A percentile compares a stretch with the other conserved stretches of the same genome.
phyloP scores from a whole-genome alignment of 164 flowering plant species.

The Berberis thunbergii region DNA sequence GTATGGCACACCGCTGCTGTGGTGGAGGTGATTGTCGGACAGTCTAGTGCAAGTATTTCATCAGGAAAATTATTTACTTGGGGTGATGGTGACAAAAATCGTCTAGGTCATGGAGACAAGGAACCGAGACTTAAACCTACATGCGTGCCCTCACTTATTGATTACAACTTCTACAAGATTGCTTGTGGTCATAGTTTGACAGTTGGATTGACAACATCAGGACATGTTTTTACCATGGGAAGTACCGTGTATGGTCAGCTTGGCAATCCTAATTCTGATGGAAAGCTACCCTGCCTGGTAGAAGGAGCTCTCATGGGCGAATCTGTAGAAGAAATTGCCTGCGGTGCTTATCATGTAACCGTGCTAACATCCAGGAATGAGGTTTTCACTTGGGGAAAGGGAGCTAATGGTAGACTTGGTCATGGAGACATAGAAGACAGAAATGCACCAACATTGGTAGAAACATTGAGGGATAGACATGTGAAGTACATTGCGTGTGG shows the following conservation, averaged over 20 bases:
- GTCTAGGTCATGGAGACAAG: slow-evolving; percentile 37
- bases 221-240: slow-evolving; percentile 33
- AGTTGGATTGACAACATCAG: slow-evolving; percentile 31
- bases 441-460: slow-evolving; percentile 57
- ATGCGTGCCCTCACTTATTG: slow-evolving; percentile 34
- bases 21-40: slow-evolving; percentile 30
- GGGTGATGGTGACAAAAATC: slow-evolving; percentile 39
- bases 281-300: slow-evolving; percentile 29
- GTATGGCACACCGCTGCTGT: slow-evolving; percentile 41
- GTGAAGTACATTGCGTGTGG: slow-evolving; percentile 72
- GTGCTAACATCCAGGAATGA: slow-evolving; percentile 66
- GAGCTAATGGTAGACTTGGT: slow-evolving; percentile 80
- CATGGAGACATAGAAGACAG: slow-evolving; percentile 77
- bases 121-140: slow-evolving; percentile 31
- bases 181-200: slow-evolving; percentile 39
- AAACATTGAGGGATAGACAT: slow-evolving; percentile 72
- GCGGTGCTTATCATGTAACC: slow-evolving; percentile 75
- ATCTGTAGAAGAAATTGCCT: slow-evolving; percentile 49
- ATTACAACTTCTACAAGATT: slow-evolving; percentile 28
- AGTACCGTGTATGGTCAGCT: slow-evolving; percentile 36
- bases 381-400: slow-evolving; percentile 83
- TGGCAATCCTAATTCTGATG: slow-evolving; percentile 30
- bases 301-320: slow-evolving; percentile 25
- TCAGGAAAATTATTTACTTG: slow-evolving; percentile 36
- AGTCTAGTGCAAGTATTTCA: slow-evolving; percentile 27